Evolutionary conservation across 306 rosid genomes (phyloP), one percentile per base, ranked within the genome.

Genomic region (Quercus parvula): DNA sequence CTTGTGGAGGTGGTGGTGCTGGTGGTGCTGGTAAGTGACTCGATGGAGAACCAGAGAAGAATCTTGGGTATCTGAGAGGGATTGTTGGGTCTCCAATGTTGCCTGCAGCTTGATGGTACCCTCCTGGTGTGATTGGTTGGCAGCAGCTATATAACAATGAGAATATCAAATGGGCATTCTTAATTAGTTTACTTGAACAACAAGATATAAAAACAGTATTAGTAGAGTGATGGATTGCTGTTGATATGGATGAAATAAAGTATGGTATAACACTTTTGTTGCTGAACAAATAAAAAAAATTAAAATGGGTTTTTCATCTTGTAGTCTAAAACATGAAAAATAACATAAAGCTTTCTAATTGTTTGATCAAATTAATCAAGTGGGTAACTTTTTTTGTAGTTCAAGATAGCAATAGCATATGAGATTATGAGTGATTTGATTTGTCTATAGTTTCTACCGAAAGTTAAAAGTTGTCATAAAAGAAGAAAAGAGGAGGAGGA

Each of bases 61-160:
- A 85, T 86, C 98, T 89, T 8, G 97, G 92, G 49, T 90, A 91
- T 78, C 99, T 85, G n/a, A 85, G 84, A 4, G 94, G 86, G 31
- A 89, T 20, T 54, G 92, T 77, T 76, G 92, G 91, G 11, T 94
- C 97, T 80, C 85, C 92, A 61, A 82, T 81, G 84, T 25, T 83
- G 58, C 74, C 74, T 44, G 78, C 58, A 0, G 78, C 14, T 71
- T 84, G 90, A 69, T 92, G 91, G 68, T 88, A 92, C 28, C 90
- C 85, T 4, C 82, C 91, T 10, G 88, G 44, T 59, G 83, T 79
- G 44, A 92, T 75, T 54, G 94, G 89, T 80, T 89, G 97, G 76
- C 98, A 92, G 81, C 91, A 95, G 62, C 98, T 92, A 85, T 38
- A 38, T 38, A 25, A 7, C 15, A 13, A 73, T 41, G 54, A 66